Evolutionary conservation across 1,139 yeast species (phyloP).

Genomic region (Debaryomyces psychrophilus): DNA sequence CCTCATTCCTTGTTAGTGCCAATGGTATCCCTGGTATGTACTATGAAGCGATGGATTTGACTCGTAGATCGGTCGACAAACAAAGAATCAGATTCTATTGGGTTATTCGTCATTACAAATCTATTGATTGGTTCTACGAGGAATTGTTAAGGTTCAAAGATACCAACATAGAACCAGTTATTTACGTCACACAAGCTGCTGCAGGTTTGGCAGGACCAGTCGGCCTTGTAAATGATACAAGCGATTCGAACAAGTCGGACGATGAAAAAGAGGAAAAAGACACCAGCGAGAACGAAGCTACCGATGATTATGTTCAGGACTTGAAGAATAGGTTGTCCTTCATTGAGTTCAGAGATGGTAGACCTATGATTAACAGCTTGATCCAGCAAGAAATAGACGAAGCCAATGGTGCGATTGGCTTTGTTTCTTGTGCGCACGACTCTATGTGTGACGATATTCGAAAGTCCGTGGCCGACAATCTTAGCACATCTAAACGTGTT

Average conservation of each 20-base stretch:
- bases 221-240: conserved; percentile 7
- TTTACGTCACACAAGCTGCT: conserved; percentile 37
- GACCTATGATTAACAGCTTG: conserved; percentile 45
- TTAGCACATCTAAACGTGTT: conserved; percentile 34
- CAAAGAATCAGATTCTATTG: conserved; percentile 35
- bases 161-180: conserved; percentile 29
- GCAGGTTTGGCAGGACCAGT: conserved; percentile 19
- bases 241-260: conserved; percentile 1
- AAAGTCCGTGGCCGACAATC: conserved; percentile 33
- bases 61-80: conserved; percentile 19
- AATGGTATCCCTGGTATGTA: conserved; percentile 48
- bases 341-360: conserved; percentile 37
- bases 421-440: conserved; percentile 47
- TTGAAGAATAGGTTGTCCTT: conserved; percentile 26
- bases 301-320: conserved; percentile 18
- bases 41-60: conserved; percentile 38
- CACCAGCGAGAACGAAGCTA: conserved; percentile 8
- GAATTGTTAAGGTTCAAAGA: conserved; percentile 31
- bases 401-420: conserved; percentile 36
- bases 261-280: conserved; percentile 10
- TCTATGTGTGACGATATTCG: conserved; percentile 44
- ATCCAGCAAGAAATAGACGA: conserved; percentile 36
- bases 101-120: conserved; percentile 38
- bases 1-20: conserved; percentile 46
- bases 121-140: conserved; percentile 38